phyloP scores from a whole-genome alignment of 2,329 filamentous ascomycete species.

The Fusarium domesticum region DNA sequence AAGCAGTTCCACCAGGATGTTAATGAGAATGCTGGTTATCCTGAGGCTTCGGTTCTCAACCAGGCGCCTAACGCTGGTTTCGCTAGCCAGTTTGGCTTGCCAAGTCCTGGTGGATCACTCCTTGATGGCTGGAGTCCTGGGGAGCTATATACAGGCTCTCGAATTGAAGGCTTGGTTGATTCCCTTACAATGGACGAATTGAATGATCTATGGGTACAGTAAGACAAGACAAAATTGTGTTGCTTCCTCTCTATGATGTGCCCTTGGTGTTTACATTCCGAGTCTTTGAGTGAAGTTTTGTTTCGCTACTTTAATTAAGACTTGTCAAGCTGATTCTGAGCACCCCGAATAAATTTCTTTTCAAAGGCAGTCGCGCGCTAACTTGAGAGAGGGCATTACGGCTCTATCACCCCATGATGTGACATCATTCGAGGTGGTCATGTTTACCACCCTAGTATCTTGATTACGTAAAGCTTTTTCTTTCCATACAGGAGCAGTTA shows the following conservation, averaged over 20 bases:
- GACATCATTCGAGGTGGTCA: no score
- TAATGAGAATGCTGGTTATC: neutral
- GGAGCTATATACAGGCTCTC: neutral
- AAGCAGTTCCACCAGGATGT: neutral
- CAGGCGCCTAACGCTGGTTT: neutral
- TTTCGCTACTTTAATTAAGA: no score
- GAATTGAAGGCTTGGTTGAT: constrained; percentile 3
- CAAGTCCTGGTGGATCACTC: constrained; percentile 1
- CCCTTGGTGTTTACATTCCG: no score
- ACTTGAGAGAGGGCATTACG: no score
- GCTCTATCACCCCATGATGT: no score
- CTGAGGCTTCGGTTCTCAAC: neutral
- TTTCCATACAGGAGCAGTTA: no score
- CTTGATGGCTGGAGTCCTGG: constrained; percentile 3
- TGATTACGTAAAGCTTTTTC: no score
- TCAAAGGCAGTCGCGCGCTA: no score
- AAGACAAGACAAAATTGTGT: neutral
- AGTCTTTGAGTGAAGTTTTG: no score
- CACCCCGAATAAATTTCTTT: no score
- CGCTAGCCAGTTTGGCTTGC: constrained; percentile 1
- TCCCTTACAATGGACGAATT: constrained; percentile 4
- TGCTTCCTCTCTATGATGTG: neutral
- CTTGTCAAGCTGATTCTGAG: no score
- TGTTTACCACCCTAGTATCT: no score
- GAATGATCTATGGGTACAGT: constrained; percentile 1